phyloP scores from a whole-genome alignment of 768 basidiomycete species.

The Phanerochaete carnosa region DNA sequence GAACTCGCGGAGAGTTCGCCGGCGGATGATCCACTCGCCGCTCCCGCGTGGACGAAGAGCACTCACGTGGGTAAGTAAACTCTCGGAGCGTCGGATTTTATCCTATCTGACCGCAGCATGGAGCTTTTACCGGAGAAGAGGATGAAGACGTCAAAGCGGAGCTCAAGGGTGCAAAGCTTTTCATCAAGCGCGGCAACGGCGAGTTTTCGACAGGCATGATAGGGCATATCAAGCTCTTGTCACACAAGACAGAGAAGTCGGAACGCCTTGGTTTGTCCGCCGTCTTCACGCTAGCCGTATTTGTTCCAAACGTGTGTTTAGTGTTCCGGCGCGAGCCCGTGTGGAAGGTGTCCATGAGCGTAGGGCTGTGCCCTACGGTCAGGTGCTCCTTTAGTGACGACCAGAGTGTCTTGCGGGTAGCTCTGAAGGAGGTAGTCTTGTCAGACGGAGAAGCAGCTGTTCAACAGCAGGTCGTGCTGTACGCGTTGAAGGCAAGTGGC shows the following conservation, averaged over 20 bases:
- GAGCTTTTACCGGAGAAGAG: constrained; percentile 63
- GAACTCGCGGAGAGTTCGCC: not conserved
- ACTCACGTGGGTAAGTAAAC: constrained; percentile 13
- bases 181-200: constrained; percentile 48
- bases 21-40: constrained; percentile 16
- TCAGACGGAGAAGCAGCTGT: constrained; percentile 20
- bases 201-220: constrained; percentile 58
- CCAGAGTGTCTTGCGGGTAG: constrained; percentile 53
- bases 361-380: constrained; percentile 50
- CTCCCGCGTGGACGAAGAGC: constrained; percentile 10
- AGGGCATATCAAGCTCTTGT: constrained; percentile 59
- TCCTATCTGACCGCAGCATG: not conserved
- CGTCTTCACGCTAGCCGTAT: not conserved
- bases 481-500: constrained; percentile 57
- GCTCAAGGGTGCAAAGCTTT: constrained; percentile 59
- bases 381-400: constrained; percentile 56
- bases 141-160: constrained; percentile 54
- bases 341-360: constrained; percentile 68
- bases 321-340: constrained; percentile 72
- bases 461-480: constrained; percentile 48
- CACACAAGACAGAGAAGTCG: constrained; percentile 36
- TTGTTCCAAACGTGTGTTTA: constrained; percentile 23
- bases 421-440: constrained; percentile 45
- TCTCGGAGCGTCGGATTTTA: not conserved
- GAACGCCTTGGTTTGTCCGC: constrained; percentile 46